Evolutionary conservation across 2,329 filamentous ascomycete genomes (phyloP), one percentile per base, ranked within the genome.

Genomic region (Sporothrix brunneoviolacea): DNA sequence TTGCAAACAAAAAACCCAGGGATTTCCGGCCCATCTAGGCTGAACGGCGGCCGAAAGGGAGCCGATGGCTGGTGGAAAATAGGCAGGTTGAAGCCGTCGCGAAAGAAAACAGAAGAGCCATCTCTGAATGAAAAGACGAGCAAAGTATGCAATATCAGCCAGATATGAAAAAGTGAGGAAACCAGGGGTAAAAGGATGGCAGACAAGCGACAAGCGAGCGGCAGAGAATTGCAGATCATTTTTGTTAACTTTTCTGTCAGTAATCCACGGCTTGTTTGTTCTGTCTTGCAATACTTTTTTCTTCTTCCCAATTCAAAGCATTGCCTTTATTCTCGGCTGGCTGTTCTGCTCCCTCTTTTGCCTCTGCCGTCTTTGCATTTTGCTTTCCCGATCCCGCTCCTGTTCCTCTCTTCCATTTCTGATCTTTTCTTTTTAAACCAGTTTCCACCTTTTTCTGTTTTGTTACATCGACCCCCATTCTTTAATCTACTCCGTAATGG

Each of bases 171-270:
- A n/a, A n/a, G n/a, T n/a, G n/a, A n/a, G n/a, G n/a, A n/a, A n/a
- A n/a, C 24, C 33, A 19, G 43, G 32, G 43, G 43, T 37, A 37
- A 28, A 28, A 28, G 8, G 16, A 28, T n/a, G 6, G 8, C 36
- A 37, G 18, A 27, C 24, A 48, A 40, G 37, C 44, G 35, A 38
- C 37, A 48, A 35, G 37, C 37, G 37, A 41, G 37, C 45, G 36
- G 37, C 27, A 48, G 24, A 35, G n/a, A n/a, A n/a, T n/a, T n/a
- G n/a, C n/a, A n/a, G n/a, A n/a, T n/a, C n/a, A 24, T 19, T 1
- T 33, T 9, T 47, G 30, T 38, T 19, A 38, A 2, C 18, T 18
- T 37, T 37, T 28, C n/a, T 21, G n/a, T 19, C 30, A 16, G 2
- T 12, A 22, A 3, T 32, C 16, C 30, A 18, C 37, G 37, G 27